These are phyloP conservation scores for Encephalitozoon romaleae DNA, from an alignment of 371 early-diverging fungal species.

Conservation along the genomic window DNA sequence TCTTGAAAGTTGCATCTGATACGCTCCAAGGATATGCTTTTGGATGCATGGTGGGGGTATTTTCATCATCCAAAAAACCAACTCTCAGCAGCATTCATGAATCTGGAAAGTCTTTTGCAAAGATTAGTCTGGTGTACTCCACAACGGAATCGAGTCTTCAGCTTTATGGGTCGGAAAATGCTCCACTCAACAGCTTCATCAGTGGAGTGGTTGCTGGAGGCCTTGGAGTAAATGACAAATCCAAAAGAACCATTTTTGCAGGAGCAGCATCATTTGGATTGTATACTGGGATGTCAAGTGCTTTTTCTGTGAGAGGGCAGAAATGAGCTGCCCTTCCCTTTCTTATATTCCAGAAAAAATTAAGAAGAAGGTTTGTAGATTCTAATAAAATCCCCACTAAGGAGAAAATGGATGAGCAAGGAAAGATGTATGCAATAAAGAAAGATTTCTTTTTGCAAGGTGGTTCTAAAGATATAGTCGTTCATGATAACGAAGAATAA, in stretches of 20 bases:
- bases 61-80: slow-evolving; percentile 19
- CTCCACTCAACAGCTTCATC: slow-evolving; percentile 13
- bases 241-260: not conserved
- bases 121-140: slow-evolving; percentile 41
- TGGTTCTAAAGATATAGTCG: not conserved
- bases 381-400: no score
- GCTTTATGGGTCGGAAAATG: slow-evolving; percentile 11
- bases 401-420: no score
- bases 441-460: not conserved
- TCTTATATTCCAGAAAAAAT: not conserved
- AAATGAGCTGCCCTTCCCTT: not conserved
- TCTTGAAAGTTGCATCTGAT: slow-evolving; percentile 25
- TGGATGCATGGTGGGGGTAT: slow-evolving; percentile 50
- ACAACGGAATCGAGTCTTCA: slow-evolving; percentile 35
- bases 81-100: slow-evolving; percentile 20
- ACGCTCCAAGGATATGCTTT: slow-evolving; percentile 47
- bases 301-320: not conserved
- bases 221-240: slow-evolving; percentile 10
- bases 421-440: not conserved
- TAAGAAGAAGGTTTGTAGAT: not conserved
- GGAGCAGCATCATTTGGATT: not conserved
- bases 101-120: slow-evolving; percentile 52
- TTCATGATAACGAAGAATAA: not conserved
- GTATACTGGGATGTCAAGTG: not conserved
- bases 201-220: slow-evolving; percentile 40